Base-by-base conservation (phyloP, 768 basidiomycete genomes). In the Rhodotorula babjevae region DNA sequence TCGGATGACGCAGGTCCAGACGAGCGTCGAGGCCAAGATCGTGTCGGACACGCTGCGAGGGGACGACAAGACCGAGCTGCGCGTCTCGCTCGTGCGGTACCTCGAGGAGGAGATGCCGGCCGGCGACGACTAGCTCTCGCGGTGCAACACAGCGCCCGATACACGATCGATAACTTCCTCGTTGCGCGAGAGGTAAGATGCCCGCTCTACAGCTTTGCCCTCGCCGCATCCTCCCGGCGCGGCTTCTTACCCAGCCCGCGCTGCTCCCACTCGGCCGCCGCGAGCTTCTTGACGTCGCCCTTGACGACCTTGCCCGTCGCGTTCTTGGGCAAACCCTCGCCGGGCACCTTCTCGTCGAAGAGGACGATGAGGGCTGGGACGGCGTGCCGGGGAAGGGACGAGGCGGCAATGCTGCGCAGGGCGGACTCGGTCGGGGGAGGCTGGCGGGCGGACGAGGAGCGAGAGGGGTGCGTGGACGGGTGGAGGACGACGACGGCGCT, bases 1-100 rank as follows among this genome's bases (percentile, higher is more conserved):
- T n/a, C n/a, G n/a, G n/a, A n/a, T n/a, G n/a, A n/a, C n/a, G n/a
- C 80, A 97, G 95, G 88, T 97, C 42, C 95, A 98, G 81, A 90
- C 97, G 86, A 94, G 95, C 80, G 93, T 94, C 29, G 90, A 93
- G 71, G 89, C 87, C 19, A 87, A 87, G 57, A 97, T 98, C 81
- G 78, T 95, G 31, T 92, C 92, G 5, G 96, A 99, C 78, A 88
- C 89, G 10, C 84, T 98, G 74, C 85, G 92, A 71, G 96, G 96
- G 8, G 96, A 97, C 78, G 95, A 97, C 78, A 87, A 84, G 74
- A 98, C 95, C 33, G 95, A 96, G 81, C 89, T 99, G 76, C 86
- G 90, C 62, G 95, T 99, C 65, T 90, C 87, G 77, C 82, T 99
- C 76, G 82, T 96, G 67, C 91, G 93, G 81, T 90, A 95, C 79